Base-by-base conservation (phyloP, 2,329 filamentous ascomycete genomes). In the Arthrobotrys conoides region DNA sequence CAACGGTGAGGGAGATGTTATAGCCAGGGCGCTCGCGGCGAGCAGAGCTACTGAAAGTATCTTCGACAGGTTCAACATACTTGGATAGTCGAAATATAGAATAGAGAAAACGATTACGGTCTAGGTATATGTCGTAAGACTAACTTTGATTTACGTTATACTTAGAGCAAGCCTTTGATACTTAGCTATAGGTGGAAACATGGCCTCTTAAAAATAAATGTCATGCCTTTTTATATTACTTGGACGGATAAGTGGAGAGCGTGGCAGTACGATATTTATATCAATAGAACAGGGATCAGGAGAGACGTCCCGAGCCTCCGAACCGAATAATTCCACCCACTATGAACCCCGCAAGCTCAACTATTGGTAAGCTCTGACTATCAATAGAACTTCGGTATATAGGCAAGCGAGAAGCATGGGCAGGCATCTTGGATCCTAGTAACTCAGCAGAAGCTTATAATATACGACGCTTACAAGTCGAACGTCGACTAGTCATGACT, bases 341-440 rank as follows among this genome's bases (percentile, higher is more conserved):
- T n/a, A 20, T 55, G 18, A 10, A 36, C 18, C 30, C 18, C 53
- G 33, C 53, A 30, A 55, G 5, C 14, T 30, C 33, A 30, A 44
- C 24, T 5, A 44, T 68, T 55, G 30, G 48, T 68, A 38, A 68
- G 64, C 64, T 68, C 30, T 68, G n/a, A 68, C 64, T 55, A 38
- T 16, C 14, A 20, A 38, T 59, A 64, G 2, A 59, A 14, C 16
- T 20, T 22, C 18, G 30, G n/a, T 14, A 36, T 59, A 59, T 59
- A 59, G 53, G 5, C 18, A n/a, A 38, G 12, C 53, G 30, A 38
- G 53, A 38, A n/a, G n/a, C 24, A 59, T 22, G 30, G n/a, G 16
- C 38, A 14, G 12, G 12, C 38, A 41, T 41, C 12, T 3, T 2
- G 3, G 9, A 41, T 16, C 38, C 38, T 16, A 16, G 38, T 41